These are phyloP conservation scores for Tylopilus orsonianus DNA, from an alignment of 1,284 basidiomycete genomes.

Conservation along the genomic window DNA sequence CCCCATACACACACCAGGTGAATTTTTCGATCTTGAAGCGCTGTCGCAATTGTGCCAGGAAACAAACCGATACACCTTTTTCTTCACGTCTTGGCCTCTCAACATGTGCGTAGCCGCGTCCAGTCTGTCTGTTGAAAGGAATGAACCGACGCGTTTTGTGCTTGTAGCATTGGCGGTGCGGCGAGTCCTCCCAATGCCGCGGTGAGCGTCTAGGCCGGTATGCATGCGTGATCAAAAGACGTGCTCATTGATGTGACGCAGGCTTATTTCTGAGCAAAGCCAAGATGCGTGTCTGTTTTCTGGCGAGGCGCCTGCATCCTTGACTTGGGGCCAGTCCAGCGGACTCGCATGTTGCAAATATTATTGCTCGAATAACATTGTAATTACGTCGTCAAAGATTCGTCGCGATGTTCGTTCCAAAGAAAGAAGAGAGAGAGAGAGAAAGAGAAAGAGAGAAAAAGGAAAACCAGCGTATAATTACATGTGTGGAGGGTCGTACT, in stretches of 20 bases:
- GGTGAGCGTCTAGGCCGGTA: conserved; percentile 40
- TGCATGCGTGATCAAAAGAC: not conserved
- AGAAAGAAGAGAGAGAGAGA: not conserved
- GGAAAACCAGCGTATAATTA: conserved; percentile 29
- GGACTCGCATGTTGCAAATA: conserved; percentile 9
- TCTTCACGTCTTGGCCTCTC: conserved; percentile 73
- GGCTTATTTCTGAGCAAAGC: conserved; percentile 31
- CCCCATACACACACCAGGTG: conserved; percentile 40
- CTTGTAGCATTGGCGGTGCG: conserved; percentile 56
- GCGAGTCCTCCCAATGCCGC: conserved; percentile 71
- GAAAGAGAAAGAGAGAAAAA: not conserved
- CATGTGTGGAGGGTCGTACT: conserved; percentile 22
- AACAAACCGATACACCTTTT: conserved; percentile 64
- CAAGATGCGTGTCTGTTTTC: too few species aligned
- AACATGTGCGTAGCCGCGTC: conserved; percentile 63
- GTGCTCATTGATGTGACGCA: conserved; percentile 8
- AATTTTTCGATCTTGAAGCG: conserved; percentile 69
- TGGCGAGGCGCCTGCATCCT: too few species aligned
- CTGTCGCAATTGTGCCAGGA: conserved; percentile 56
- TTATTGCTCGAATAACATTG: conserved; percentile 20
- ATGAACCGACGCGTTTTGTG: too few species aligned
- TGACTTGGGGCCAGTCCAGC: not conserved
- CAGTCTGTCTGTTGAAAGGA: too few species aligned
- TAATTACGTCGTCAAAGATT: conserved; percentile 31
- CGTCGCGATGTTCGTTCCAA: conserved; percentile 18